Percentiles rank a stretch among this genome's conserved stretches.
Evolutionary conservation across 176 grass and related monocot genomes (phyloP).

Genomic region (Cymbopogon citratus): DNA sequence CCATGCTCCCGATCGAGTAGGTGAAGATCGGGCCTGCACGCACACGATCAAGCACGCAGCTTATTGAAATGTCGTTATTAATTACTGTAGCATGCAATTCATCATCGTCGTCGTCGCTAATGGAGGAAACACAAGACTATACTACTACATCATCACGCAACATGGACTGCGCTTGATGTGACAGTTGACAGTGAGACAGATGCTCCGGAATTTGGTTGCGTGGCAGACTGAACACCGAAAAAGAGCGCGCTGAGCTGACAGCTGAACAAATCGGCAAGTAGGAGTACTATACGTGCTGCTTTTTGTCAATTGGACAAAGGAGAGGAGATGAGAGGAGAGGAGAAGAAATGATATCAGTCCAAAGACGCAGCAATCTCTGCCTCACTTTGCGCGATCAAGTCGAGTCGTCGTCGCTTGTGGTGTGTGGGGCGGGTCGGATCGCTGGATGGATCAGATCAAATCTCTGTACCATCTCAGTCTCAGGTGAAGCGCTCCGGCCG

Average conservation of each 20-base stretch:
- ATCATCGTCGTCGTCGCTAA: background rate
- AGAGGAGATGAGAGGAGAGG: no score
- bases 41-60: no score
- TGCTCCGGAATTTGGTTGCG: background rate
- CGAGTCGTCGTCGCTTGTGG: background rate
- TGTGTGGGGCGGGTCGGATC: background rate
- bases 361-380: no score
- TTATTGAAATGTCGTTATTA: background rate
- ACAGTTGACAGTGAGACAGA: background rate
- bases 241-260: background rate
- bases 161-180: background rate
- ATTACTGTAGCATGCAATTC: background rate
- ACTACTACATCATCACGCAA: no score
- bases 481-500: background rate
- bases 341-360: no score
- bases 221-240: background rate
- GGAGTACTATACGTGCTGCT: no score
- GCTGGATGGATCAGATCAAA: background rate
- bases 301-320: no score
- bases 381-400: no score
- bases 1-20: conserved; percentile 65
- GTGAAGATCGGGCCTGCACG: conserved; percentile 53
- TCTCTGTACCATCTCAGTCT: background rate
- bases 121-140: background rate
- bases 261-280: no score